Base-by-base conservation (phyloP, 2,329 filamentous ascomycete genomes). In the Dactylonectria macrodidyma region DNA sequence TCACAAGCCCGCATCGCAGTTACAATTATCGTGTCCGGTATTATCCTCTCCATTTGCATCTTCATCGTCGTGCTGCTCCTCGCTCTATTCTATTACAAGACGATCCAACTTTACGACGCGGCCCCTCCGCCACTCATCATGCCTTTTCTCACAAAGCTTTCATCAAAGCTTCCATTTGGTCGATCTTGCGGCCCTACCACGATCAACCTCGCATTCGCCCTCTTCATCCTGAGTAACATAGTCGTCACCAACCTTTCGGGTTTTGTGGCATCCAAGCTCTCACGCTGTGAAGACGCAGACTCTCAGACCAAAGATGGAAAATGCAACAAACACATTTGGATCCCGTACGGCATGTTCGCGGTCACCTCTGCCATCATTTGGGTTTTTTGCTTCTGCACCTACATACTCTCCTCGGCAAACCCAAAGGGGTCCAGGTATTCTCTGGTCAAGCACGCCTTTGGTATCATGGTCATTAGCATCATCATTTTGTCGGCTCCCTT, bases 391-490 rank as follows among this genome's bases (percentile, higher is more conserved):
- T 19, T 19, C 19, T 19, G 19, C 19, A 19, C 19, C 19, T 19
- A 19, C 19, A 19, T 19, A 19, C 19, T 19, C 19, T 19, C 19
- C 19, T 19, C 19, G 19, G 19, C 19, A 19, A 19, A 19, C 12
- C 38, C 67, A 19, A 55, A 24, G 26, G 24, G 63, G 33, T 16
- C 38, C 38, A 38, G 56, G n/a, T 10, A 36, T 59, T 19, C 63
- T 68, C 14, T 65, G 38, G 61, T 73, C 9, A 47, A 67, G 5
- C 78, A 76, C 54, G 57, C 79, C 63, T 74, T 77, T 24, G 73
- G 69, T 3, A 67, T 75, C 50, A 34, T 74, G n/a, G 59, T 70
- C 24, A 66, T 74, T 41, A 72, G 76, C 7, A 46, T 78, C 7
- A 30, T 76, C n/a, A 12, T 74, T 5, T 62, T 44, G 47, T 5